Base-by-base conservation (phyloP, 2,329 filamentous ascomycete species). In the Chrysosphaeria jannelii region DNA sequence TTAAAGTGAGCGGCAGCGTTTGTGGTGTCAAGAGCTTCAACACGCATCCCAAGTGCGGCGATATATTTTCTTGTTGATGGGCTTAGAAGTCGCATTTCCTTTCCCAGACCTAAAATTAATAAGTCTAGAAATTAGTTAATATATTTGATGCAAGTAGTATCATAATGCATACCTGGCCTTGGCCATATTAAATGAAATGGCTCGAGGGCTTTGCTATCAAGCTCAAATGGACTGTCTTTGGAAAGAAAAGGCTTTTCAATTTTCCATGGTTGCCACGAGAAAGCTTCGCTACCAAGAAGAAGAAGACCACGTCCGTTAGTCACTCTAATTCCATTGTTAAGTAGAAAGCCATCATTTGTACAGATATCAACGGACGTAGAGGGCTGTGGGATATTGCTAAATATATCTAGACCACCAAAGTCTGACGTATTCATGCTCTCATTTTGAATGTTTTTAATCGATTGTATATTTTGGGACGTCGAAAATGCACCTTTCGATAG, bases 1-100 rank as follows among this genome's bases (percentile, higher is more conserved):
- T 97, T 97, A 43, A 85, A 97, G 41, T 91, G 78, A 16, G 79
- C 70, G 2, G 81, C 75, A 6, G 85, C 85, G 44, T 93, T 93
- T 31, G 76, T 55, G 15, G 85, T 93, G 45, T 93, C 85, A 37
- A 81, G 57, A 4, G 91, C 56, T 37, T 97, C 85, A 5, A 93
- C 53, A 27, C 75, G 55, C 34, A 93, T 71, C 0, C 85, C 85
- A 20, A 93, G 44, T 14, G 59, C 56, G 30, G 67, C 69, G 27
- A 97, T 62, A 34, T 64, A 53, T 28, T 53, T 53, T 34, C 69
- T 64, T 20, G 75, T 74, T 33, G 63, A 54, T 1, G 72, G 71
- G 26, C 70, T 74, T 6, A 93, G 45, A 1, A 78, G 78, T 23
- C 65, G 48, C 23, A 85, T 74, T 11, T 57, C 53, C 11, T 59